Evolutionary conservation across 495 filamentous ascomycete genomes (phyloP).

Genomic region (Parmelia sp.): DNA sequence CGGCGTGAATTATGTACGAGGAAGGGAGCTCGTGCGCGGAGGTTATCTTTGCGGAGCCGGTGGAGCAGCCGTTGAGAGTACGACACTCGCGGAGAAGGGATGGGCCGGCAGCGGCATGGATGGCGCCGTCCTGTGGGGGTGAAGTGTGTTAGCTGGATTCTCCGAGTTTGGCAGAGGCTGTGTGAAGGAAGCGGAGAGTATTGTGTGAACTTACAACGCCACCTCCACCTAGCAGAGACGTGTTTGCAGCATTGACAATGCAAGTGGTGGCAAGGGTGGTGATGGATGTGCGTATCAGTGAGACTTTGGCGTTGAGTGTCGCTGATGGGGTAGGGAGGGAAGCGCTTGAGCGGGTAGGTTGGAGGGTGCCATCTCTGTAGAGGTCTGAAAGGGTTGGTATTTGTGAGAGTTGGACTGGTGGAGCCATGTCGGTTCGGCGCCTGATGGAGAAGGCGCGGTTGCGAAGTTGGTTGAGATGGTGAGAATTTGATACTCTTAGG

Average conservation of each 20-base stretch:
- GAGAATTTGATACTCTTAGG: neutral
- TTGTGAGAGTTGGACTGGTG: slow-evolving; percentile 35
- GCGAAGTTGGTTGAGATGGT: neutral
- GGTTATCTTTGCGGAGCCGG: slow-evolving; percentile 81
- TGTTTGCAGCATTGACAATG: slow-evolving; percentile 92
- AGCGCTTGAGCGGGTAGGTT: slow-evolving; percentile 23
- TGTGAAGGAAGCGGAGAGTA: neutral
- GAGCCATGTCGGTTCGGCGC: slow-evolving; percentile 10
- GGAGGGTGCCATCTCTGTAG: slow-evolving; percentile 43
- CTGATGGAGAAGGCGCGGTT: neutral
- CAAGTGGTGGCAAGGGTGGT: slow-evolving; percentile 71
- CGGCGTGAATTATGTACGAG: slow-evolving; percentile 78
- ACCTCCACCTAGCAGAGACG: slow-evolving; percentile 70
- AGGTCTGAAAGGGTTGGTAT: slow-evolving; percentile 62
- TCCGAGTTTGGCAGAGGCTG: neutral
- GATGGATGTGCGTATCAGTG: slow-evolving; percentile 70
- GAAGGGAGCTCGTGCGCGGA: slow-evolving; percentile 67
- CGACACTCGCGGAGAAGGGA: slow-evolving; percentile 63
- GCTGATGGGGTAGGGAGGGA: slow-evolving; percentile 34
- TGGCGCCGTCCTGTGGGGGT: slow-evolving; percentile 56
- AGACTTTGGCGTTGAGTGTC: slow-evolving; percentile 65
- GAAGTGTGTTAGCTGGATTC: neutral
- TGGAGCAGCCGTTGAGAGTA: slow-evolving; percentile 61
- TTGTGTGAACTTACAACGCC: slow-evolving; percentile 51
- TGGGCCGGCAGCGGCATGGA: slow-evolving; percentile 75